Percentiles rank a stretch among this genome's conserved stretches.
These are phyloP conservation scores for Backusella tuberculispora DNA, from an alignment of 192 early-diverging fungal genomes.

Conservation along the genomic window DNA sequence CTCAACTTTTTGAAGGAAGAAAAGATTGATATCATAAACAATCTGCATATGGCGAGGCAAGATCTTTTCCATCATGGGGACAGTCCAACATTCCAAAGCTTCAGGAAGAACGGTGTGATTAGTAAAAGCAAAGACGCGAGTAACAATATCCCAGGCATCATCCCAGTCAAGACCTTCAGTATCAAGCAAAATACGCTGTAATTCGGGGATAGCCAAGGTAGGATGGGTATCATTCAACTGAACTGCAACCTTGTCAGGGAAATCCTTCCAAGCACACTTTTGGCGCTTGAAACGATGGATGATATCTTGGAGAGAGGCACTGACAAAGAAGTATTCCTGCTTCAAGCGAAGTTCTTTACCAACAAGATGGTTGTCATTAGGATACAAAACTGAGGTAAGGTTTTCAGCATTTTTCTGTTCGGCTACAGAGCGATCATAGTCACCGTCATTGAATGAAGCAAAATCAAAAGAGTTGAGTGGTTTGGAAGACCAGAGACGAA, in stretches of 20 bases:
- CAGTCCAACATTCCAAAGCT: constrained; percentile 97
- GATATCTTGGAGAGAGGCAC: constrained; percentile 85
- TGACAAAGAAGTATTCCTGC: constrained; percentile 98
- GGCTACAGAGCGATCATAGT: constrained; percentile 91
- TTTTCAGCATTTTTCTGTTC: constrained; percentile 93
- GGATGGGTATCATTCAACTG: constrained; percentile 99
- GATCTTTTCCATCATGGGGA: constrained; percentile 90
- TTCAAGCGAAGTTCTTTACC: constrained; percentile 97
- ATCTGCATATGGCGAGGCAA: constrained; percentile 98
- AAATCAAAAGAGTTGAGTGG: constrained; percentile 89
- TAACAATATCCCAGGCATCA: constrained; percentile 90
- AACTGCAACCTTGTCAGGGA: constrained; percentile 92
- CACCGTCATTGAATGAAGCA: constrained; percentile 83
- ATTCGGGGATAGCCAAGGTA: constrained; percentile 91
- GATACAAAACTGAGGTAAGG: constrained; percentile 94
- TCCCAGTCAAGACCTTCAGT: constrained; percentile 92
- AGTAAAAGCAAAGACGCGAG: constrained; percentile 92
- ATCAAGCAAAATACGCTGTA: constrained; percentile 93
- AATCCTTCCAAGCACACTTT: constrained; percentile 79
- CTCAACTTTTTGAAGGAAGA: constrained; percentile 97
- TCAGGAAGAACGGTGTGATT: constrained; percentile 99
- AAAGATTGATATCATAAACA: constrained; percentile 99
- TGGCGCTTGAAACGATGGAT: constrained; percentile 95
- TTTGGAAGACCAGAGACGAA: constrained; percentile 96
- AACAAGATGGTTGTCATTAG: constrained; percentile 97